Percentiles rank a stretch among this genome's conserved stretches.
Conservation (phyloP, 768 basidiomycete genomes). For the Leucosporidium yakuticum region DNA sequence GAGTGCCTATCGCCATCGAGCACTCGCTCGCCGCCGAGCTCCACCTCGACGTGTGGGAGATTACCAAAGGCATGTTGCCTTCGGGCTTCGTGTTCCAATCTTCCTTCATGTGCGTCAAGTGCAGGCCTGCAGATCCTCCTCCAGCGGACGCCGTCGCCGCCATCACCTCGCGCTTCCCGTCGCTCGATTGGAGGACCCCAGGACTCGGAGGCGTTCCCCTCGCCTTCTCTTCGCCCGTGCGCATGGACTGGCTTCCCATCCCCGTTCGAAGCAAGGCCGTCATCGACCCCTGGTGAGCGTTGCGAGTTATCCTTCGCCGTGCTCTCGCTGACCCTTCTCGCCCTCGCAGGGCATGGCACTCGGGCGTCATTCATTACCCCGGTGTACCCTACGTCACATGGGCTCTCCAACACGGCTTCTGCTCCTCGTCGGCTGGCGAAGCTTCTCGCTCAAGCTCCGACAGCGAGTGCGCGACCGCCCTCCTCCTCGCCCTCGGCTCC, state of each 20-base stretch:
- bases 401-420: too few species aligned
- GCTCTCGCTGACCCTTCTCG: too few species aligned
- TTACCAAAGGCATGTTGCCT: background rate
- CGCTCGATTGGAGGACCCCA: background rate
- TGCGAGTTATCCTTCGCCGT: too few species aligned
- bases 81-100: background rate
- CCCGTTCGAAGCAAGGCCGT: background rate
- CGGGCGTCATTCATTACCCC: background rate
- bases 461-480: too few species aligned
- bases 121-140: background rate
- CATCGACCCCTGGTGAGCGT: background rate
- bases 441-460: too few species aligned
- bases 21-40: background rate
- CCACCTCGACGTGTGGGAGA: background rate
- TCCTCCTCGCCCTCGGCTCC: too few species aligned
- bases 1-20: background rate
- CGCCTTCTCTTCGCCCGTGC: background rate
- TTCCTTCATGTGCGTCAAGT: background rate
- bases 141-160: background rate
- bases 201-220: background rate
- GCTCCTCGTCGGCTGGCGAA: too few species aligned
- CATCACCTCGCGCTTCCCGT: background rate
- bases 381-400: background rate
- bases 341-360: background rate
- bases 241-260: background rate